These are phyloP conservation scores for Cyberlindnera saturnus DNA, from an alignment of 805 yeast species.

Conservation along the genomic window DNA sequence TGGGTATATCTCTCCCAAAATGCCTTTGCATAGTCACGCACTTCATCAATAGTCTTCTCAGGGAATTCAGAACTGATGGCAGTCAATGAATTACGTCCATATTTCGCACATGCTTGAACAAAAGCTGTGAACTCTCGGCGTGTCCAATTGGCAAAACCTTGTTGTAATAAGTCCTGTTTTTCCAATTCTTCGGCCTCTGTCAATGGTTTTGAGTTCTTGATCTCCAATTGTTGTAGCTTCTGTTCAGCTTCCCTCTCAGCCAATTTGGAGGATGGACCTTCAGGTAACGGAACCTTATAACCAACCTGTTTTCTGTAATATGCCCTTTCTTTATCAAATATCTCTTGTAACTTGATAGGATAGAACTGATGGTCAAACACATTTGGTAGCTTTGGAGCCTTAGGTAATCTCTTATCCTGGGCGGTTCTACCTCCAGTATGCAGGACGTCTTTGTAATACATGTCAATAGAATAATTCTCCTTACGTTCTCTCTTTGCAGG, in stretches of 20 bases:
- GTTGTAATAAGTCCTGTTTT: slow-evolving; percentile 49
- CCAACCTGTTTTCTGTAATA: slow-evolving; percentile 65
- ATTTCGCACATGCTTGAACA: slow-evolving; percentile 64
- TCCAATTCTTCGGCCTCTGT: slow-evolving; percentile 74
- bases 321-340: slow-evolving; percentile 77
- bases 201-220: slow-evolving; percentile 70
- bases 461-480: slow-evolving; percentile 81
- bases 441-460: slow-evolving; percentile 76
- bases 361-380: slow-evolving; percentile 89
- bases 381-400: slow-evolving; percentile 78
- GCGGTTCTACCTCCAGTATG: slow-evolving; percentile 60
- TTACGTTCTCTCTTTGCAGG: slow-evolving; percentile 83
- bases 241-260: slow-evolving; percentile 37
- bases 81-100: slow-evolving; percentile 70
- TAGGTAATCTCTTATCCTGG: slow-evolving; percentile 50
- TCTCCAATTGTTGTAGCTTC: slow-evolving; percentile 60
- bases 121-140: slow-evolving; percentile 85
- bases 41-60: slow-evolving; percentile 76
- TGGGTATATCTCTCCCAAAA: slow-evolving; percentile 79
- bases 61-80: slow-evolving; percentile 69
- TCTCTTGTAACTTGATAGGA: slow-evolving; percentile 66
- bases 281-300: slow-evolving; percentile 56
- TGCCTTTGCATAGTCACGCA: slow-evolving; percentile 64
- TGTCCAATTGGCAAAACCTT: slow-evolving; percentile 80
- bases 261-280: slow-evolving; percentile 40